Percentiles rank a stretch among this genome's conserved stretches.
phyloP scores from a whole-genome alignment of 169 alveolate genomes.

The Plasmodium coatneyi region DNA sequence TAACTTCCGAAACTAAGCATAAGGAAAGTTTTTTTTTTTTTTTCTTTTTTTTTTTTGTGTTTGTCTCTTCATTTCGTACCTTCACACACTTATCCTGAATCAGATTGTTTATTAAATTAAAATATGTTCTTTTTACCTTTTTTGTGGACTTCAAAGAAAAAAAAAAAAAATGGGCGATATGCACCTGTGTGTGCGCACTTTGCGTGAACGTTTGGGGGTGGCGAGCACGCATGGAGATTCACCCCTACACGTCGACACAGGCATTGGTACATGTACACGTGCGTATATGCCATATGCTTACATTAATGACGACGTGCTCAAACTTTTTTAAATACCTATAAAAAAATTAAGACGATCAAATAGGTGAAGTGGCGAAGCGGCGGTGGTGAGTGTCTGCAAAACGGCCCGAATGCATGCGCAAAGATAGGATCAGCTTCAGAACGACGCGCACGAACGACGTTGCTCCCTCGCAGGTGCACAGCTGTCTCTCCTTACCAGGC shows the following conservation, averaged over 20 bases:
- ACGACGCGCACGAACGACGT: background rate
- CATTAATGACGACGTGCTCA: conserved; percentile 58
- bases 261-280: background rate
- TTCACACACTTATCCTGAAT: conserved; percentile 75
- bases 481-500: conserved; percentile 24
- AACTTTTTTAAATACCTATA: conserved; percentile 73
- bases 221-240: background rate
- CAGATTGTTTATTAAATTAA: conserved; percentile 57
- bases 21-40: background rate
- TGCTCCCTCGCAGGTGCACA: background rate
- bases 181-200: background rate
- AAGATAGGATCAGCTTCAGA: background rate
- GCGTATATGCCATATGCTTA: conserved; percentile 12
- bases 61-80: conserved; percentile 30
- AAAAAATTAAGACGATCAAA: background rate
- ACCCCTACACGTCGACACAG: background rate
- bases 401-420: background rate
- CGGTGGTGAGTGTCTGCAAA: too few relatives aligned
- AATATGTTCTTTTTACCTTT: conserved; percentile 66
- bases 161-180: conserved; percentile 2
- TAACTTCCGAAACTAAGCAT: background rate
- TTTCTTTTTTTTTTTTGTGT: background rate
- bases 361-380: background rate
- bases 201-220: background rate
- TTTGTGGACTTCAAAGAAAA: conserved; percentile 45